Evolutionary conservation across 2,329 filamentous ascomycete species (phyloP).

Genomic region (Davidsoniella neocaledoniae): DNA sequence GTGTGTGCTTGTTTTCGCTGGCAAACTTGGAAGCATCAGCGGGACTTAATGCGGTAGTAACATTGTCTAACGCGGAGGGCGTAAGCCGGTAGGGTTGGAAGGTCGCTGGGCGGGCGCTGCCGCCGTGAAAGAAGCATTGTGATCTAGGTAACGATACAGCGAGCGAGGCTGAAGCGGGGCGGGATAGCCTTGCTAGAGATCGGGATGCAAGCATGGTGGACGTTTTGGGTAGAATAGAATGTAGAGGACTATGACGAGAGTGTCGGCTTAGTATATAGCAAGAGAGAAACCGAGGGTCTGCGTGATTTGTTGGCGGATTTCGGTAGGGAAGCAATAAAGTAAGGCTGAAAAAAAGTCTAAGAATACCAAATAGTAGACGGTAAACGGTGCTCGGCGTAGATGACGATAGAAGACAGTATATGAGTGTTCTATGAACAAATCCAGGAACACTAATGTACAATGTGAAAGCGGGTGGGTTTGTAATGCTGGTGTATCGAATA

Average conservation of each 20-base stretch:
- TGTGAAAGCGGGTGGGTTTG: too few species aligned
- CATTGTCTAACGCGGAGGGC: conserved; percentile 3
- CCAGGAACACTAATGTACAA: too few species aligned
- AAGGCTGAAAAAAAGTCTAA: background rate
- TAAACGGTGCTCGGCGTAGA: background rate
- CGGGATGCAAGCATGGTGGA: conserved; percentile 2
- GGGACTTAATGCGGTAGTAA: background rate
- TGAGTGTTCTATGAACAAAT: too few species aligned
- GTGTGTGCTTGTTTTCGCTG: background rate
- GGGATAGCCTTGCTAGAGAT: conserved; percentile 3
- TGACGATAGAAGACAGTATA: background rate
- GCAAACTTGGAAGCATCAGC: conserved; percentile 9
- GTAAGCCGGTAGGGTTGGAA: conserved; percentile 10
- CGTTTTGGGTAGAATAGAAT: background rate
- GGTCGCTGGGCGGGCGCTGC: background rate
- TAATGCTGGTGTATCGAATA: too few species aligned
- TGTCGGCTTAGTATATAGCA: background rate
- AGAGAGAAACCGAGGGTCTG: background rate
- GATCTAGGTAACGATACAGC: background rate
- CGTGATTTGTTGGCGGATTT: background rate
- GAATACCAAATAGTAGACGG: background rate
- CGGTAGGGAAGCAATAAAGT: background rate
- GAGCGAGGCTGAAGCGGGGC: background rate
- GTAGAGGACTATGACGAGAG: background rate
- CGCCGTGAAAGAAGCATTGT: conserved; percentile 1